These are phyloP conservation scores for Globisporangium spiculum DNA, from an alignment of 352 stramenopile genomes.

Conservation along the genomic window DNA sequence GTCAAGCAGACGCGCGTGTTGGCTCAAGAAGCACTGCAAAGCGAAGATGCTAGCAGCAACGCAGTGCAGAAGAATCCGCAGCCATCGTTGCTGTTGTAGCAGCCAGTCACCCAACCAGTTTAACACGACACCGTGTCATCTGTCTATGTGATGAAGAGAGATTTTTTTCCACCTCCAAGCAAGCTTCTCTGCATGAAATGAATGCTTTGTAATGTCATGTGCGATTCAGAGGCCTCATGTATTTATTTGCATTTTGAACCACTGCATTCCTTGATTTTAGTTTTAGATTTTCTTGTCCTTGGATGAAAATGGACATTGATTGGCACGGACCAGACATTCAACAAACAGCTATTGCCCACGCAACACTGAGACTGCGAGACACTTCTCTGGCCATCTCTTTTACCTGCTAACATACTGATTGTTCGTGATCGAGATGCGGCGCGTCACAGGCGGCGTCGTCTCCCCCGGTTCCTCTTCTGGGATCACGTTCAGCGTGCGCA, in stretches of 20 bases:
- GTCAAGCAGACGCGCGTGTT: background rate
- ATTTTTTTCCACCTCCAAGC: too few species aligned
- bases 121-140: background rate
- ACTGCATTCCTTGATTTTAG: background rate
- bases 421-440: slow-evolving; percentile 18
- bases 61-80: background rate
- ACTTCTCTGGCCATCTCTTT: background rate
- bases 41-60: background rate
- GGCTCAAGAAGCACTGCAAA: slow-evolving; percentile 4
- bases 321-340: background rate
- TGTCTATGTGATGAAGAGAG: background rate
- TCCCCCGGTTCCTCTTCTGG: slow-evolving; percentile 18
- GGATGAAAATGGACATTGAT: slow-evolving; percentile 9
- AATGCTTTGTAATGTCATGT: background rate
- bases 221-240: background rate
- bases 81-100: slow-evolving; percentile 5
- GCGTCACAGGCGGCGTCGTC: slow-evolving; percentile 17
- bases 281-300: background rate
- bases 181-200: background rate
- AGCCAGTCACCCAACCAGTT: background rate
- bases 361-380: background rate
- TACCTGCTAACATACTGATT: slow-evolving; percentile 8
- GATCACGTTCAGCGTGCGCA: slow-evolving; percentile 37
- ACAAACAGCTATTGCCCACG: slow-evolving; percentile 1
- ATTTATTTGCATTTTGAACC: background rate